A percentile compares a stretch with the other conserved stretches of the same genome.
phyloP scores from a whole-genome alignment of 2,329 filamentous ascomycete species.

The Fusarium chaquense region DNA sequence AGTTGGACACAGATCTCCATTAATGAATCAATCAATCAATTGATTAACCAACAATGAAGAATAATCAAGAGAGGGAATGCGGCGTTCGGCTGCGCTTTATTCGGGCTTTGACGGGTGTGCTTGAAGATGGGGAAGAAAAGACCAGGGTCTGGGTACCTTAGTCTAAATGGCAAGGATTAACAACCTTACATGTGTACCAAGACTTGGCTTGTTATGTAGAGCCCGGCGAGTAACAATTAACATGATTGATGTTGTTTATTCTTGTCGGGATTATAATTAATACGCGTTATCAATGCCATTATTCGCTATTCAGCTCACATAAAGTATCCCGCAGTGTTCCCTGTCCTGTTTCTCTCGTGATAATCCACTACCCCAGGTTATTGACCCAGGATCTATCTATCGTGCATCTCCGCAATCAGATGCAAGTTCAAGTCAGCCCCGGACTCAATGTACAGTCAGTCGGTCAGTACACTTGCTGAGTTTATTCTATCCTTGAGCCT shows the following conservation, averaged over 20 bases:
- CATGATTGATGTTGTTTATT: not conserved
- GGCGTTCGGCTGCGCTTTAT: conserved; percentile 32
- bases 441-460: not conserved
- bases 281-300: not conserved
- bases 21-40: not conserved
- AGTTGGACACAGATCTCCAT: not conserved
- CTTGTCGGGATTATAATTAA: not conserved
- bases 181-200: not conserved
- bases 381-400: conserved; percentile 2
- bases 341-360: not conserved
- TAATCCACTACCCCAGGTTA: not conserved
- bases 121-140: conserved; percentile 27
- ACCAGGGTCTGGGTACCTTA: not conserved
- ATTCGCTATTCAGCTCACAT: too few species aligned
- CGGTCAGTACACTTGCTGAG: not conserved
- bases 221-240: not conserved
- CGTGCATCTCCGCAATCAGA: conserved; percentile 33
- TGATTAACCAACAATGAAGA: not conserved
- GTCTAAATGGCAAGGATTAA: conserved; percentile 1
- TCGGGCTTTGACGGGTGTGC: conserved; percentile 23
- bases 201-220: not conserved
- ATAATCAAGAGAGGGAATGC: conserved; percentile 2
- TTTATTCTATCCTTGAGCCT: not conserved
- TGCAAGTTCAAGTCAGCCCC: not conserved
- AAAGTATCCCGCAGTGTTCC: too few species aligned